Base-by-base conservation (phyloP, 129 eudicot species). In the Glebionis coronaria region DNA sequence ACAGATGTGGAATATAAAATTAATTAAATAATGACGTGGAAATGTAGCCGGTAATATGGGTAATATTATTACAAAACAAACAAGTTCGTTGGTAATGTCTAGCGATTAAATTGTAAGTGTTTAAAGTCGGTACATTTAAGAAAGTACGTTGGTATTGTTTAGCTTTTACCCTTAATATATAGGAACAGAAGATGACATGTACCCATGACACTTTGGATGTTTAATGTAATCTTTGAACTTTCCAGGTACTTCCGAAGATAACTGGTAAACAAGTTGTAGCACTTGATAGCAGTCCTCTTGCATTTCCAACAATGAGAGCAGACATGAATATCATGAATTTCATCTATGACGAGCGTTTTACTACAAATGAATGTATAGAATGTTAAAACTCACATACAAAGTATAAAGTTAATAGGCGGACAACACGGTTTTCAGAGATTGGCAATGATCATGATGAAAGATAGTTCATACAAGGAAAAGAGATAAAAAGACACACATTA, bases 191-290 rank as follows among this genome's bases (percentile, higher is more conserved):
- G 15, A 67, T 12, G 49, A 20, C 49, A 21, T n/a, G 45, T 85
- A 88, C 95, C 99, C 97, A 16, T 93, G 89, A 49, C 58, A 72
- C 78, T 93, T 93, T 20, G 97, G 95, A n/a, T 70, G 52, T 40
- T 66, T 69, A 56, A 93, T 89, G 79, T 93, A 93, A 88, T 93
- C 95, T 75, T 93, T 93, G 82, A 78, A 82, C 78, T 85, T 93
- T 79, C 85, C 99, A 67, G 99, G 82, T 54, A 97, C 99, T n/a
- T n/a, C n/a, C n/a, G n/a, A n/a, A n/a, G n/a, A 89, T 23, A 88
- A 67, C 65, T 79, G 81, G 46, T 84, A 92, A 78, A 89, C 88
- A 66, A 86, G 71, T 25, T 64, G 51, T 47, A 93, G 72, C 6
- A 95, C 98, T 73, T 78, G 86, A 52, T 82, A 89, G 73, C 98